A percentile compares a stretch with the other conserved stretches of the same genome.
These are phyloP conservation scores for Geotrichum ghanense DNA, from an alignment of 805 yeast genomes.

Conservation along the genomic window DNA sequence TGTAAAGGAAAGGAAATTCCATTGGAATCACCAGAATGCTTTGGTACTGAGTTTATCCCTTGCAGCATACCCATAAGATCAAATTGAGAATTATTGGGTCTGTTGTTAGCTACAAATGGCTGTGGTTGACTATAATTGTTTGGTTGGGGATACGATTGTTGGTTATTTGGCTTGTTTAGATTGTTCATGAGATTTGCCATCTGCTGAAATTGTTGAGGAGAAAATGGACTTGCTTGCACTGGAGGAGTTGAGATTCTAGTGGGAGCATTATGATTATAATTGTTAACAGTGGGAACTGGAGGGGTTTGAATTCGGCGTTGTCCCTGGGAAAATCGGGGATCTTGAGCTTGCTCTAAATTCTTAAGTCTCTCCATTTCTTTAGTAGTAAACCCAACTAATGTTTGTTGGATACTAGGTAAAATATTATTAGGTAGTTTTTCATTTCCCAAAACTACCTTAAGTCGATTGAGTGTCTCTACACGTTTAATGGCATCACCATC, in stretches of 20 bases:
- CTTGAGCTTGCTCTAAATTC: conserved; percentile 9
- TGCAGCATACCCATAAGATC: neutral
- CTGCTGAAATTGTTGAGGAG: conserved; percentile 5
- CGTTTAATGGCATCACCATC: conserved; percentile 23
- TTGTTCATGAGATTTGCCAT: conserved; percentile 2
- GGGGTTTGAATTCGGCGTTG: conserved; percentile 5
- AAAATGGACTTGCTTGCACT: neutral
- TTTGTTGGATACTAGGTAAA: conserved; percentile 21
- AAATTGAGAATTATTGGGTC: neutral
- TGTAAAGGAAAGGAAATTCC: neutral
- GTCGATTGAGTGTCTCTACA: conserved; percentile 19
- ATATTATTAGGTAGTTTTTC: conserved; percentile 19
- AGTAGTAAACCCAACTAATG: conserved; percentile 18
- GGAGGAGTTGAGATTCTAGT: conserved; percentile 6
- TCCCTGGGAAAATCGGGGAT: conserved; percentile 10
- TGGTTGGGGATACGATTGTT: conserved; percentile 3
- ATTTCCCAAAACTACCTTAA: conserved; percentile 20
- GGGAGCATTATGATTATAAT: neutral
- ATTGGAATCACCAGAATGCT: neutral
- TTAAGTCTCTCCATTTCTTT: conserved; percentile 21
- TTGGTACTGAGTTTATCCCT: too few relatives aligned
- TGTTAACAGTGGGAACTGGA: too few relatives aligned
- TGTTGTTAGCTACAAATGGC: neutral
- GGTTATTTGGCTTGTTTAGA: conserved; percentile 1
- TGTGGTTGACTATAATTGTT: neutral